Conservation (phyloP, 2,329 filamentous ascomycete genomes). For the Penicillium paneum region DNA sequence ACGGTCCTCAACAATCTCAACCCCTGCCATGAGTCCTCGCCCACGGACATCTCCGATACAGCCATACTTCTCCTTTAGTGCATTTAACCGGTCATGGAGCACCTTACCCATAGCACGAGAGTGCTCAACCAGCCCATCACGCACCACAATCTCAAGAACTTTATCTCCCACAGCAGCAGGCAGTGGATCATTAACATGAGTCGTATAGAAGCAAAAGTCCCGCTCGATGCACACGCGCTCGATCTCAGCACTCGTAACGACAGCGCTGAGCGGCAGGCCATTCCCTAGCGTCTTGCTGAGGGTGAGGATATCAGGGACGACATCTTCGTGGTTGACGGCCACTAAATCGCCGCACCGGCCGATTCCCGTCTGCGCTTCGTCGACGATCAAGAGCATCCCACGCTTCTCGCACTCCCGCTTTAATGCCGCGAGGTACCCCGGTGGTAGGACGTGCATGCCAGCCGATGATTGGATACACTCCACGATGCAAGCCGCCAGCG, state of each 20-base stretch:
- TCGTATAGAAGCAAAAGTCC: slow-evolving; percentile 59
- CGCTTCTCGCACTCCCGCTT: slow-evolving; percentile 55
- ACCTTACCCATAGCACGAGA: slow-evolving; percentile 46
- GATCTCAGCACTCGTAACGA: slow-evolving; percentile 55
- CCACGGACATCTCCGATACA: slow-evolving; percentile 63
- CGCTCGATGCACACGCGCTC: slow-evolving; percentile 48
- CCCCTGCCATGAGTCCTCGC: slow-evolving; percentile 56
- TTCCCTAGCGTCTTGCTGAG: slow-evolving; percentile 62
- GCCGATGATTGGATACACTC: slow-evolving; percentile 59
- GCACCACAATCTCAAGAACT: slow-evolving; percentile 59
- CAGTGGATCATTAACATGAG: slow-evolving; percentile 61
- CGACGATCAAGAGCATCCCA: slow-evolving; percentile 57
- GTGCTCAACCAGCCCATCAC: slow-evolving; percentile 52
- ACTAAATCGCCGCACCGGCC: slow-evolving; percentile 58
- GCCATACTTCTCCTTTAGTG: slow-evolving; percentile 50
- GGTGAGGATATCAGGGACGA: slow-evolving; percentile 57
- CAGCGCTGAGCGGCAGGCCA: slow-evolving; percentile 57
- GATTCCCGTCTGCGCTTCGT: slow-evolving; percentile 60
- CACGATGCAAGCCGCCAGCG: slow-evolving; percentile 61
- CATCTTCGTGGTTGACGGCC: slow-evolving; percentile 52
- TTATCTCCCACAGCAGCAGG: slow-evolving; percentile 60
- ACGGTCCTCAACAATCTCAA: slow-evolving; percentile 56
- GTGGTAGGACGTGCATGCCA: slow-evolving; percentile 59
- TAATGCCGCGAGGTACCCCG: slow-evolving; percentile 57
- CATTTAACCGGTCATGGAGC: slow-evolving; percentile 49